A percentile compares a stretch with the other conserved stretches of the same genome.
Evolutionary conservation across 208 protist species (phyloP).

Genomic region (Tetramitus jugosus): DNA sequence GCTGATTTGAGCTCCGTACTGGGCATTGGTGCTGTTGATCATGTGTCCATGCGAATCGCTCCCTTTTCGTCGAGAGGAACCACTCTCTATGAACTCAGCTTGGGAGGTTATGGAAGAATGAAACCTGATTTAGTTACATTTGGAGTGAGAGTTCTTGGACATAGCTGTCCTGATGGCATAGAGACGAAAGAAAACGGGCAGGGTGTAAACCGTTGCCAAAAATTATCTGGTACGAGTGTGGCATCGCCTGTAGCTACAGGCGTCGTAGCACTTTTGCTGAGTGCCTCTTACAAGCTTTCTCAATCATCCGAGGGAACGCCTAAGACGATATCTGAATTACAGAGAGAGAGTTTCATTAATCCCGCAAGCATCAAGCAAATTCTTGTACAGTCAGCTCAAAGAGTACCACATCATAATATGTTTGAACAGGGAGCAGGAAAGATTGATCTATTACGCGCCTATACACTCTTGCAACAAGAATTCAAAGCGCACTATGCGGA

Average conservation of each 20-base stretch:
- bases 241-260: conserved; percentile 87
- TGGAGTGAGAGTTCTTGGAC: conserved; percentile 47
- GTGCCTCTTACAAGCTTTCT: no score
- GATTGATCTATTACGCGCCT: conserved; percentile 53
- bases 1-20: conserved; percentile 86
- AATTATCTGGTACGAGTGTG: conserved; percentile 81
- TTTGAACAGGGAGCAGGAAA: conserved; percentile 63
- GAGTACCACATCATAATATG: conserved; percentile 41
- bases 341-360: conserved; percentile 40
- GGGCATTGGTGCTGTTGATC: conserved; percentile 73
- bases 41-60: conserved; percentile 36
- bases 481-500: no score
- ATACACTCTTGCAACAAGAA: conserved; percentile 30
- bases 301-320: no score
- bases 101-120: conserved; percentile 72
- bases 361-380: conserved; percentile 68
- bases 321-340: not conserved
- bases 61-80: conserved; percentile 81
- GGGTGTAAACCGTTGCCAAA: conserved; percentile 37
- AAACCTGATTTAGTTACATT: conserved; percentile 91
- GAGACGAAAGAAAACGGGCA: no score
- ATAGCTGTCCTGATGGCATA: conserved; percentile 2
- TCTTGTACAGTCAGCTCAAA: conserved; percentile 40
- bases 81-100: conserved; percentile 84
- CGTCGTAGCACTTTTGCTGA: conserved; percentile 60